Evolutionary conservation across 78 protist genomes (phyloP), one percentile per base, ranked within the genome.

Genomic region (Bodo saltans): DNA sequence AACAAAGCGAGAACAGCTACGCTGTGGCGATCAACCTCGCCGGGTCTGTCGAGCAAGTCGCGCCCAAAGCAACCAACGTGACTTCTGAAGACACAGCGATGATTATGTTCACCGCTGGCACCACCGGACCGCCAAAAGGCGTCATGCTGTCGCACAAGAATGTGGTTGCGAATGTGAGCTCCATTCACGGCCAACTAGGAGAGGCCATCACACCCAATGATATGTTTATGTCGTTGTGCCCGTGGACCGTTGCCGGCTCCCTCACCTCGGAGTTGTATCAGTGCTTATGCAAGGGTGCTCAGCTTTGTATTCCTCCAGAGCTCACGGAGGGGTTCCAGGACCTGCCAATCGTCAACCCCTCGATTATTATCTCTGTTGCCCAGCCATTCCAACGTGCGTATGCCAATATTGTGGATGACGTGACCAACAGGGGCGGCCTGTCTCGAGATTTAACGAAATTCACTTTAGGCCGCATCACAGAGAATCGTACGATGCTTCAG

Each of bases 91-190:
- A 74, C 42, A 11, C 68, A 12, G 67, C 41, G 38, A n/a, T 84
- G 73, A 74, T 71, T 3, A 42, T 84, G n/a, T 52, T 74, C 41
- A 74, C 81, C 37, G 4, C 71, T 47, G 95, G 95, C 11, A 92
- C 95, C 39, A 92, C 95, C 8, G 78, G 81, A 35, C 88, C 89
- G 34, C 78, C 87, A 28, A 84, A 84, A 38, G 96, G 96, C 26
- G 93, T 89, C 52, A 86, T 91, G 0, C 68, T 70, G 17, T 86
- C 93, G 29, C 95, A 92, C 78, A 25, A 30, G 30, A 88, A 53
- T 53, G 60, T 89, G 60, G 60, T 47, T 17, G 60, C 60, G 60
- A 47, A 47, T 17, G 17, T 47, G n/a, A 23, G n/a, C n/a, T 47
- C 60, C n/a, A 47, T 47, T 17, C 17, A 23, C 60, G 8, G n/a